Conservation (phyloP, 2,329 filamentous ascomycete genomes). For the Aphanocladium album region DNA sequence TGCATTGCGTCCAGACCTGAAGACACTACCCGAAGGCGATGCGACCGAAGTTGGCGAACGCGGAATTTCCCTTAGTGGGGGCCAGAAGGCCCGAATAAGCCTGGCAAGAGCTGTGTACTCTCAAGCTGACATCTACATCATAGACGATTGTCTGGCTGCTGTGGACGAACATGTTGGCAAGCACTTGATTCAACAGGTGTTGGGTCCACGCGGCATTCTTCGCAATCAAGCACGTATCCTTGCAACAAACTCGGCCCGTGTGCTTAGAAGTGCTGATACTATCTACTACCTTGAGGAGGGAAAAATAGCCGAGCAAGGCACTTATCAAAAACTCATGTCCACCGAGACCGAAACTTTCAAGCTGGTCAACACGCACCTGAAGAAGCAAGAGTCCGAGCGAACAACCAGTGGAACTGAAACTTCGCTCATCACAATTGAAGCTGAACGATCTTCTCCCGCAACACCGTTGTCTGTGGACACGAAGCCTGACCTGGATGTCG, state of each 20-base stretch:
- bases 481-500: conserved; percentile 54
- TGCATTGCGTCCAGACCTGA: conserved; percentile 77
- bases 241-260: conserved; percentile 83
- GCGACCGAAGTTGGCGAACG: conserved; percentile 88
- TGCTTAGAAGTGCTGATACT: conserved; percentile 76
- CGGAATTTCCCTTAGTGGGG: conserved; percentile 83
- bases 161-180: conserved; percentile 89
- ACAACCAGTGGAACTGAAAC: conserved; percentile 31
- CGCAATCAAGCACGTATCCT: conserved; percentile 76
- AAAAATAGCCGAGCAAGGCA: conserved; percentile 73
- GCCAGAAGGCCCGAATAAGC: conserved; percentile 83
- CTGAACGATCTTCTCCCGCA: conserved; percentile 44
- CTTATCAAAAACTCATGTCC: conserved; percentile 77
- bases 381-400: conserved; percentile 38
- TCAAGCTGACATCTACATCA: conserved; percentile 78
- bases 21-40: conserved; percentile 80
- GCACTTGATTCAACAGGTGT: conserved; percentile 82
- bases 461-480: conserved; percentile 23
- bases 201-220: conserved; percentile 73
- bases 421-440: conserved; percentile 37
- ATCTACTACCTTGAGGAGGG: conserved; percentile 75
- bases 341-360: conserved; percentile 83
- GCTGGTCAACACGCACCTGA: conserved; percentile 65
- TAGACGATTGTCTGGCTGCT: conserved; percentile 83
- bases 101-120: conserved; percentile 86